phyloP scores from a whole-genome alignment of 768 basidiomycete genomes.

The Hericium alpestre region DNA sequence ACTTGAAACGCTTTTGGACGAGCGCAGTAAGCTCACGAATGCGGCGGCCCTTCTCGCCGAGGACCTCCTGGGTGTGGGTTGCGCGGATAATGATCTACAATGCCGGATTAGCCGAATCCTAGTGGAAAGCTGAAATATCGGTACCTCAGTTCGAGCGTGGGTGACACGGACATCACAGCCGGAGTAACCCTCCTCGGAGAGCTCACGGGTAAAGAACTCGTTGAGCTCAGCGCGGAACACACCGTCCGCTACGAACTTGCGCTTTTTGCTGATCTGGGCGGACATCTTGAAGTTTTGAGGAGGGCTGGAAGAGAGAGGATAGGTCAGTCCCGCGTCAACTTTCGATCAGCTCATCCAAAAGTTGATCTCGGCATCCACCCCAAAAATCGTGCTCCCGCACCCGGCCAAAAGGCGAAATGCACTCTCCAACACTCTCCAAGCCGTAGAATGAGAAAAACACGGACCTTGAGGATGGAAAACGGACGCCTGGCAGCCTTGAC shows the following conservation, averaged over 20 bases:
- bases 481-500: background rate
- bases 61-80: conserved; percentile 97
- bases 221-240: conserved; percentile 98
- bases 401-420: background rate
- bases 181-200: conserved; percentile 99
- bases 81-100: conserved; percentile 95
- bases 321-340: background rate
- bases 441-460: background rate
- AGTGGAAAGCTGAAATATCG: background rate
- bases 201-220: conserved; percentile 97
- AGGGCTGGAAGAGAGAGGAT: conserved; percentile 1
- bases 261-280: conserved; percentile 90
- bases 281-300: conserved; percentile 47
- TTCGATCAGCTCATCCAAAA: conserved; percentile 4
- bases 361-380: conserved; percentile 7
- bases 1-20: conserved; percentile 99
- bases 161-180: conserved; percentile 99
- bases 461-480: background rate
- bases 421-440: no score
- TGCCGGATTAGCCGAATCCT: conserved; percentile 3
- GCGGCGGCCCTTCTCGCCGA: conserved; percentile 98
- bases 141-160: conserved; percentile 93
- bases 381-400: background rate
- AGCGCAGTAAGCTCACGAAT: conserved; percentile 97
- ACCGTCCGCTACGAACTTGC: conserved; percentile 98